Evolutionary conservation across 352 stramenopile species (phyloP), one percentile per base, ranked within the genome.

Genomic region (Phytophthora citricola): DNA sequence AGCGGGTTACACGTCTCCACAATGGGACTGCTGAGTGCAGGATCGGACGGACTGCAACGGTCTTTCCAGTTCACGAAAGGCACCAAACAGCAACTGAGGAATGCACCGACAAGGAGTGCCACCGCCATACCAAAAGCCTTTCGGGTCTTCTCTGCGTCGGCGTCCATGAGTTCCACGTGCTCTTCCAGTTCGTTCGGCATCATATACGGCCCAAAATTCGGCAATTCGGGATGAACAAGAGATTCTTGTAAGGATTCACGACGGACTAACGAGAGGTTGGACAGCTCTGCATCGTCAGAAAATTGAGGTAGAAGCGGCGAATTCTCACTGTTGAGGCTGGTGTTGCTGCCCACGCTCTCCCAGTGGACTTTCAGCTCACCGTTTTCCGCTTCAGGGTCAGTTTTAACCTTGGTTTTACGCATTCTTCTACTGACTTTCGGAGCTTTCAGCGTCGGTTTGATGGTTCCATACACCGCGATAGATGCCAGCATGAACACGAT

Each of bases 141-240:
- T 14, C 84, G 77, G 11, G 72, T 85, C 24, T 74, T 76, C 62
- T 94, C 86, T 27, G 80, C 84, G 0, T 44, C 44, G 1, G 63
- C 63, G 58, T 92, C 79, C 17, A 62, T 44, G 12, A 94, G 69
- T 34, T 73, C 75, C 1, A 92, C 65, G 63, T 90, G 82, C 24
- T 90, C 68, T n/a, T 73, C 77, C 47, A 85, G 52, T 43, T 90
- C 76, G 9, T 83, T 85, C 0, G 83, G 73, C 67, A 94, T 81
- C 78, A 87, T 90, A 67, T 84, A 94, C 2, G 86, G 86, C 0
- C 87, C 87, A 64, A 90, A 95, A 65, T 95, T 95, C 26, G 87
- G 87, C 49, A 95, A 59, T 51, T 95, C 87, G 0, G 83, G 83
- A 38, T 91, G 85, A 49, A 92, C 49, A 1, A 95, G 74, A 41